Conservation (phyloP, 2,329 filamentous ascomycete genomes). For the Gremmenia infestans region DNA sequence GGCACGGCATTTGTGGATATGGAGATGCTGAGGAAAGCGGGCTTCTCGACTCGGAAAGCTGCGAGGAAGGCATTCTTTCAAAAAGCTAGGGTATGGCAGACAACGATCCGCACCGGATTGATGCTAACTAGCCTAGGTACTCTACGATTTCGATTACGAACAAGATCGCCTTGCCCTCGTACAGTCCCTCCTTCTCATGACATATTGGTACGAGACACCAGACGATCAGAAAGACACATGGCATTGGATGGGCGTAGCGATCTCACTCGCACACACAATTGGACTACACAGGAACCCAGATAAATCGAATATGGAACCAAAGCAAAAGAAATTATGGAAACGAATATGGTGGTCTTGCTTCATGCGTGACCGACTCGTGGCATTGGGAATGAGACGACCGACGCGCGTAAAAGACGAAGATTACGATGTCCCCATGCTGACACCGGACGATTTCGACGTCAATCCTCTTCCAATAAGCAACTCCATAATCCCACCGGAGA, state of each 20-base stretch:
- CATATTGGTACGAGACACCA: constrained; percentile 95
- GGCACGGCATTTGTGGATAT: constrained; percentile 85
- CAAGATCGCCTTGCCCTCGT: constrained; percentile 83
- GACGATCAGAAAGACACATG: constrained; percentile 97
- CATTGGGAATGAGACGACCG: constrained; percentile 86
- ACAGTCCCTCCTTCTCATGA: constrained; percentile 85
- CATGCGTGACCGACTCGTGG: constrained; percentile 89
- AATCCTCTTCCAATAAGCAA: constrained; percentile 62
- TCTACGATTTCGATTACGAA: constrained; percentile 96
- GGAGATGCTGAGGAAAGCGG: constrained; percentile 67
- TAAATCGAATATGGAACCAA: constrained; percentile 67
- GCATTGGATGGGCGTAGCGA: constrained; percentile 97
- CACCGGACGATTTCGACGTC: constrained; percentile 79
- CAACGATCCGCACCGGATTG: neutral
- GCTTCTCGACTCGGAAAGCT: constrained; percentile 71
- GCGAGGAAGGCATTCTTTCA: constrained; percentile 87
- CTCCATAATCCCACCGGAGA: constrained; percentile 63
- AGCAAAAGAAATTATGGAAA: constrained; percentile 82
- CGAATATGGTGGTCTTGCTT: constrained; percentile 98
- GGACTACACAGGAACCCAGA: constrained; percentile 83
- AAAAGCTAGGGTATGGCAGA: constrained; percentile 67
- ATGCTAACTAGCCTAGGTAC: constrained; percentile 46
- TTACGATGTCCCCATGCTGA: constrained; percentile 88
- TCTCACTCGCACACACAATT: constrained; percentile 89
- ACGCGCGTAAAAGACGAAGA: constrained; percentile 91